Percentiles rank a stretch among this genome's conserved stretches.
Evolutionary conservation across 2,329 filamentous ascomycete species (phyloP).

Genomic region (Aspergillus candidus): DNA sequence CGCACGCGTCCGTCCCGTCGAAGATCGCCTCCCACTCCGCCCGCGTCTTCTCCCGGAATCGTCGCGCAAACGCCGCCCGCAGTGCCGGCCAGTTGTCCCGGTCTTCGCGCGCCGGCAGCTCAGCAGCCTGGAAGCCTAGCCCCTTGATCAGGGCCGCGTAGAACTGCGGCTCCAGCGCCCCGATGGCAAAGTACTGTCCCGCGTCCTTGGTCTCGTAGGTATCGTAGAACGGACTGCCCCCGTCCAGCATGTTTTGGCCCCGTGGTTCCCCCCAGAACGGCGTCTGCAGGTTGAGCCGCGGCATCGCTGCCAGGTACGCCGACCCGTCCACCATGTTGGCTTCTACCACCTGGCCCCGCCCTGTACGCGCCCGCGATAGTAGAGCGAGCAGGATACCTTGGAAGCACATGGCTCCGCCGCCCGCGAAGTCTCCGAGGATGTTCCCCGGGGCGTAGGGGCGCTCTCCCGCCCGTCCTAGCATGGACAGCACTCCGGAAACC

Average conservation of each 20-base stretch:
- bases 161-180: slow-evolving; percentile 83
- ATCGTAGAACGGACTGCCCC: slow-evolving; percentile 81
- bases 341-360: slow-evolving; percentile 81
- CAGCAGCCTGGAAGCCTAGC: slow-evolving; percentile 51
- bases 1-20: slow-evolving; percentile 86
- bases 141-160: slow-evolving; percentile 63
- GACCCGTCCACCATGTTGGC: slow-evolving; percentile 95
- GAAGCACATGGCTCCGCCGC: slow-evolving; percentile 76
- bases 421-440: slow-evolving; percentile 83
- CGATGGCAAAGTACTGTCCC: slow-evolving; percentile 74
- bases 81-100: slow-evolving; percentile 62
- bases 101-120: slow-evolving; percentile 51
- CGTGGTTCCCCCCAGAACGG: slow-evolving; percentile 58
- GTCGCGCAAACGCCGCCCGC: slow-evolving; percentile 51
- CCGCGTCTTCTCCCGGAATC: slow-evolving; percentile 65
- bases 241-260: slow-evolving; percentile 74
- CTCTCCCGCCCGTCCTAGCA: slow-evolving; percentile 65
- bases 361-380: slow-evolving; percentile 56
- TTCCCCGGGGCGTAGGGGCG: slow-evolving; percentile 76
- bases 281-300: slow-evolving; percentile 60
- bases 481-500: slow-evolving; percentile 69
- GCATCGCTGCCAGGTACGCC: slow-evolving; percentile 71
- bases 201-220: slow-evolving; percentile 77
- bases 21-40: slow-evolving; percentile 80
- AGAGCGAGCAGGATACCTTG: slow-evolving; percentile 77